Evolutionary conservation across 495 filamentous ascomycete species (phyloP), one percentile per base, ranked within the genome.

Genomic region (Beverwykella pulmonaria): DNA sequence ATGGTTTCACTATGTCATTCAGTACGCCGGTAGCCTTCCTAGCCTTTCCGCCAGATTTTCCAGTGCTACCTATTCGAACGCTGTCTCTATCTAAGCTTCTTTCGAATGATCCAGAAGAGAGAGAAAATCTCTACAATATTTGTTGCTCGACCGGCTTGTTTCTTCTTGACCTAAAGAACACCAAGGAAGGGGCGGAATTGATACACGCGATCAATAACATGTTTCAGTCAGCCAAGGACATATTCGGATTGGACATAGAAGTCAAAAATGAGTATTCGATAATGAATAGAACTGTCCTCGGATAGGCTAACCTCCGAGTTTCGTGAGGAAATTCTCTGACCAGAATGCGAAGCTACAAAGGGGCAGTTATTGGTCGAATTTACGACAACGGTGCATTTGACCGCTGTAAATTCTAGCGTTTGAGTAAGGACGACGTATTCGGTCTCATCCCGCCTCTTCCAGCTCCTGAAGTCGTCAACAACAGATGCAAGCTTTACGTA

Each of bases 361-460:
- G 27, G 9, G 53, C 26, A 39, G 53, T 25, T 12, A 25, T 39
- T 10, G 53, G 27, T 10, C 26, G 53, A 20, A 39, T 70, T 14
- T 67, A 73, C 29, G 47, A 29, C 1, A 61, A 67, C 26, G 71
- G 71, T 1, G 68, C 63, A 20, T 54, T 48, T 9, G 72, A 76
- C 48, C 59, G 58, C 27, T 71, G 71, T 36, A 73, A 77, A 47
- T 74, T 71, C 59, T 76, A 69, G 52, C 74, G 71, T 52, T 61
- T 73, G 29, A 61, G 65, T 27, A 74, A 74, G 56, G 73, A 77
- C 52, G 74, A 76, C 46, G 48, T 75, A 2, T 55, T 76, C 15
- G 71, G 62, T n/a, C 63, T 50, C 25, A 36, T 39, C 17, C 34
- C 39, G 12, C 54, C 57, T 9, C 61, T 61, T 14, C 55, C 59